These are phyloP conservation scores for Hypocrella siamensis DNA, from an alignment of 2,329 filamentous ascomycete genomes.

Conservation along the genomic window DNA sequence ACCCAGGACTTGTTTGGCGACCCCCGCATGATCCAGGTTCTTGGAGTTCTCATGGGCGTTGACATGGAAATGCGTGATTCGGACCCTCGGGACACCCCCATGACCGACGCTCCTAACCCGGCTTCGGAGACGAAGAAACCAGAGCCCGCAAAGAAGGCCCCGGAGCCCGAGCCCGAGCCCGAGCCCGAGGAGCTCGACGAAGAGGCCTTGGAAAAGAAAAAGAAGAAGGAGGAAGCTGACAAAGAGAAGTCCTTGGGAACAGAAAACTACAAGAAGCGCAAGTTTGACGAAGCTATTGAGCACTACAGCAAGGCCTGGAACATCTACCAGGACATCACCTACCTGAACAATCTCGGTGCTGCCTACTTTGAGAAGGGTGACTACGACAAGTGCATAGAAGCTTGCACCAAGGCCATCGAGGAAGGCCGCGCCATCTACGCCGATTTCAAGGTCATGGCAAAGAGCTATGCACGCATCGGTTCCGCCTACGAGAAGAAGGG, in stretches of 20 bases:
- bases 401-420: constrained; percentile 76
- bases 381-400: constrained; percentile 71
- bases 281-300: constrained; percentile 87
- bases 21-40: constrained; percentile 81
- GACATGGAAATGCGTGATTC: constrained; percentile 52
- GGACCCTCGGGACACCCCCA: constrained; percentile 45
- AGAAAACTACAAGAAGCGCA: constrained; percentile 93
- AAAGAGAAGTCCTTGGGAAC: constrained; percentile 90
- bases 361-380: constrained; percentile 95
- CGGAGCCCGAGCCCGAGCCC: constrained; percentile 35
- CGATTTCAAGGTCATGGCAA: constrained; percentile 96
- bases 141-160: constrained; percentile 36
- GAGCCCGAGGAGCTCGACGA: constrained; percentile 62
- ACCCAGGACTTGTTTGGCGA: constrained; percentile 73
- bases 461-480: constrained; percentile 93
- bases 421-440: constrained; percentile 80
- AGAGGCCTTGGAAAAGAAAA: constrained; percentile 67
- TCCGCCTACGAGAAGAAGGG: constrained; percentile 84
- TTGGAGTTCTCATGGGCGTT: constrained; percentile 84
- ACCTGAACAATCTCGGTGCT: constrained; percentile 90
- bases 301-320: constrained; percentile 97
- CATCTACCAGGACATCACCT: constrained; percentile 86
- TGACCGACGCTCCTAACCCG: constrained; percentile 51
- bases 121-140: constrained; percentile 20
- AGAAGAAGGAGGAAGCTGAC: constrained; percentile 85